phyloP scores from a whole-genome alignment of 2,329 filamentous ascomycete species.

The Pyrenochaeta sp. region DNA sequence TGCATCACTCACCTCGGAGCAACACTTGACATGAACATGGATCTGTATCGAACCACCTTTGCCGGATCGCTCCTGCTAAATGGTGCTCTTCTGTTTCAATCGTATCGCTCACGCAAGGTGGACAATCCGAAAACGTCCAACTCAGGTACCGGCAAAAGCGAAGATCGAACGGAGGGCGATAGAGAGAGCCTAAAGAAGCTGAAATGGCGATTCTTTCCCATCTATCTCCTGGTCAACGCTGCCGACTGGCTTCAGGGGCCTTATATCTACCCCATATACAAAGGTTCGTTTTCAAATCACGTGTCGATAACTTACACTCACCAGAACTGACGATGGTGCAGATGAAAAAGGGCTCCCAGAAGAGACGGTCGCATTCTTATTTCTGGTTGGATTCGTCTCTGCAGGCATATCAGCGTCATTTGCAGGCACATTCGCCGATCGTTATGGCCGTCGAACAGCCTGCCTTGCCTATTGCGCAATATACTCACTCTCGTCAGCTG shows the following conservation, averaged over 20 bases:
- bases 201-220: slow-evolving; percentile 55
- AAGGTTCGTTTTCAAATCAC: slow-evolving; percentile 36
- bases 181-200: slow-evolving; percentile 45
- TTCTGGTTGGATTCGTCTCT: slow-evolving; percentile 57
- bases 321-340: slow-evolving; percentile 16
- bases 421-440: slow-evolving; percentile 59
- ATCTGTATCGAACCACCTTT: slow-evolving; percentile 44
- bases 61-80: slow-evolving; percentile 38
- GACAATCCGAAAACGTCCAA: slow-evolving; percentile 10
- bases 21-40: slow-evolving; percentile 29
- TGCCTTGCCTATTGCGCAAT: slow-evolving; percentile 65
- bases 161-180: slow-evolving; percentile 34
- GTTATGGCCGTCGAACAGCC: slow-evolving; percentile 60
- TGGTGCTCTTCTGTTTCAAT: slow-evolving; percentile 35
- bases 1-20: neutral
- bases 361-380: slow-evolving; percentile 52
- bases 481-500: slow-evolving; percentile 63
- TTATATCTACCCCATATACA: slow-evolving; percentile 63
- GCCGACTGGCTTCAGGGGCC: slow-evolving; percentile 61
- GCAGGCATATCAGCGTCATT: slow-evolving; percentile 60
- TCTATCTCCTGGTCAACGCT: slow-evolving; percentile 55
- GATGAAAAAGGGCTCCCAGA: slow-evolving; percentile 59
- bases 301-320: neutral
- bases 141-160: slow-evolving; percentile 34
- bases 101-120: slow-evolving; percentile 30